phyloP scores from a whole-genome alignment of 2,329 filamentous ascomycete genomes.

The Pseudomassariella vexata region DNA sequence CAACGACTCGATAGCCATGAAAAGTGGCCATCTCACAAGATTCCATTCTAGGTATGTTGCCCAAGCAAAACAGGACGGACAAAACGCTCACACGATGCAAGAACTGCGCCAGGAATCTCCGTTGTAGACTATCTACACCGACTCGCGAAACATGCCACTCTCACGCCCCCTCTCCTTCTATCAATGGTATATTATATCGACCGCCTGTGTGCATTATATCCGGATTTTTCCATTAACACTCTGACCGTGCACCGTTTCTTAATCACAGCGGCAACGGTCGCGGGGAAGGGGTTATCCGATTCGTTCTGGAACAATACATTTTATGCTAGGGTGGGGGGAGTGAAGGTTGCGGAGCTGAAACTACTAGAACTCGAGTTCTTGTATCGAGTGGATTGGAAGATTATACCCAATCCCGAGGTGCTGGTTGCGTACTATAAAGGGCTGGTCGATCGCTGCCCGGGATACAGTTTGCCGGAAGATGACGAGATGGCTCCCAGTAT shows the following conservation, averaged over 20 bases:
- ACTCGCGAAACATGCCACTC: constrained; percentile 86
- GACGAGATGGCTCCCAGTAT: constrained; percentile 6
- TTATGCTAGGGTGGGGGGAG: constrained; percentile 89
- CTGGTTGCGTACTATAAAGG: constrained; percentile 90
- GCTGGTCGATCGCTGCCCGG: constrained; percentile 63
- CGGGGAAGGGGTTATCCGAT: constrained; percentile 91
- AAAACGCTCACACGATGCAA: constrained; percentile 18
- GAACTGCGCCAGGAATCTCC: constrained; percentile 78
- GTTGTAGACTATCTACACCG: constrained; percentile 91
- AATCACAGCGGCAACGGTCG: constrained; percentile 92
- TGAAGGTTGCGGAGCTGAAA: constrained; percentile 83
- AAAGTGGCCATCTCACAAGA: constrained; percentile 79
- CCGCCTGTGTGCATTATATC: constrained; percentile 83
- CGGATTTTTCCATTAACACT: constrained; percentile 92
- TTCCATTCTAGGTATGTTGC: constrained; percentile 79
- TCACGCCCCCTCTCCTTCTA: constrained; percentile 88
- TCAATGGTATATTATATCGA: constrained; percentile 99
- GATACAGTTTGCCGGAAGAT: constrained; percentile 45
- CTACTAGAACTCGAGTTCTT: constrained; percentile 90
- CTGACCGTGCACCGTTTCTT: constrained; percentile 95
- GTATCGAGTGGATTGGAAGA: constrained; percentile 89
- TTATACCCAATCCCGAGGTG: constrained; percentile 91
- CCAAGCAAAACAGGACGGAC: background rate
- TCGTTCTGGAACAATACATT: constrained; percentile 98
- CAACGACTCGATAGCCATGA: constrained; percentile 82